Conservation (phyloP, 371 early-diverging fungal genomes). For the Mortierella sp. region DNA sequence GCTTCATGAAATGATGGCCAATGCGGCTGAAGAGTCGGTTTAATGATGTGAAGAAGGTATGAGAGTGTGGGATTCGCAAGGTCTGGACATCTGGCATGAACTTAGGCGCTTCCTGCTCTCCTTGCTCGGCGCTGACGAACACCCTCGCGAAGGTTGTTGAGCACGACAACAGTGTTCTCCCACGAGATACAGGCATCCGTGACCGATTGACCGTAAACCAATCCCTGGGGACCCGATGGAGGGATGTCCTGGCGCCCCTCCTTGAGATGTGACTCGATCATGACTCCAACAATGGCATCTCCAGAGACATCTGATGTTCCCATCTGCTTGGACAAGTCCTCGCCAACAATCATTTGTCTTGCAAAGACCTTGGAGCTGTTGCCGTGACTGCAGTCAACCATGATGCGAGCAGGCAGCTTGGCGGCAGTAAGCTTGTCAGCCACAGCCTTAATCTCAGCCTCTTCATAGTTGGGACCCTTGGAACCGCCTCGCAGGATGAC, state of each 20-base stretch:
- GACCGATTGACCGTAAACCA: constrained; percentile 85
- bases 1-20: background rate
- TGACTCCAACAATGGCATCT: constrained; percentile 84
- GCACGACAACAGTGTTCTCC: constrained; percentile 77
- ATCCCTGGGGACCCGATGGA: constrained; percentile 66
- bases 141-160: constrained; percentile 76
- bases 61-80: background rate
- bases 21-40: too few relatives aligned
- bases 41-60: too few relatives aligned
- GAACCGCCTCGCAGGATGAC: constrained; percentile 92
- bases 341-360: constrained; percentile 84
- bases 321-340: constrained; percentile 77
- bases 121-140: constrained; percentile 60
- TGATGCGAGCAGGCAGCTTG: constrained; percentile 72
- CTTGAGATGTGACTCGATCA: constrained; percentile 92
- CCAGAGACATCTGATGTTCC: constrained; percentile 53
- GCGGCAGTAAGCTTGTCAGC: constrained; percentile 71
- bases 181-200: constrained; percentile 90
- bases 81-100: background rate
- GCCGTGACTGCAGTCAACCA: constrained; percentile 97
- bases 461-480: constrained; percentile 89
- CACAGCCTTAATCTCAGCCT: constrained; percentile 71
- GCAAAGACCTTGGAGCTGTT: constrained; percentile 82
- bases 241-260: constrained; percentile 88
- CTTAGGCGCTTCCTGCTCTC: constrained; percentile 37